Evolutionary conservation across 2,329 filamentous ascomycete species (phyloP).

Genomic region (Rosellinia necatrix): DNA sequence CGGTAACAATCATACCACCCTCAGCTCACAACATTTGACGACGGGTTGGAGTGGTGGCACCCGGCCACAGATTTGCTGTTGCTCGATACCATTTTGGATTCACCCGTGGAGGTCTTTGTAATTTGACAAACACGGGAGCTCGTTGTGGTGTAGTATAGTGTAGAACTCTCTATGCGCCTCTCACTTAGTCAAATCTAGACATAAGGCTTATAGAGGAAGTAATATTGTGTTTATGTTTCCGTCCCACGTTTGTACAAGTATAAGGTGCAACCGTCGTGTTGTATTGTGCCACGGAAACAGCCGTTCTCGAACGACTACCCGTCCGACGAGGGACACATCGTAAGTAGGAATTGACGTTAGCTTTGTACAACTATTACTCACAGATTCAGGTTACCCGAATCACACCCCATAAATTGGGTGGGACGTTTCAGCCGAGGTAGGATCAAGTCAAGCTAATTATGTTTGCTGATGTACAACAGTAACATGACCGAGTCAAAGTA

Average conservation of each 20-base stretch:
- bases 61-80: not conserved
- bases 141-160: not conserved
- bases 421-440: not conserved
- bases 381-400: not conserved
- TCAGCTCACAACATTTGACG: not conserved
- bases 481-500: not conserved
- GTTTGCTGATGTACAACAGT: not conserved
- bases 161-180: not conserved
- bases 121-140: not conserved
- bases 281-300: too few species aligned
- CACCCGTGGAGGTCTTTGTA: not conserved
- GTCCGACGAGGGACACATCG: too few species aligned
- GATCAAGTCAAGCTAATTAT: not conserved
- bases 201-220: not conserved
- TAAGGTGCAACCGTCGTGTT: too few species aligned
- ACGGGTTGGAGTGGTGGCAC: not conserved
- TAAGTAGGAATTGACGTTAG: not conserved
- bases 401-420: not conserved
- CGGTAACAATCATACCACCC: conserved; percentile 7
- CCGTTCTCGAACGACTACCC: too few species aligned
- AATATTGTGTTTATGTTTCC: not conserved
- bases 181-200: not conserved
- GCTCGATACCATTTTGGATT: not conserved
- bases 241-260: too few species aligned
- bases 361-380: not conserved